phyloP scores from a whole-genome alignment of 2,329 filamentous ascomycete species.

The Byssochlamys sp. region DNA sequence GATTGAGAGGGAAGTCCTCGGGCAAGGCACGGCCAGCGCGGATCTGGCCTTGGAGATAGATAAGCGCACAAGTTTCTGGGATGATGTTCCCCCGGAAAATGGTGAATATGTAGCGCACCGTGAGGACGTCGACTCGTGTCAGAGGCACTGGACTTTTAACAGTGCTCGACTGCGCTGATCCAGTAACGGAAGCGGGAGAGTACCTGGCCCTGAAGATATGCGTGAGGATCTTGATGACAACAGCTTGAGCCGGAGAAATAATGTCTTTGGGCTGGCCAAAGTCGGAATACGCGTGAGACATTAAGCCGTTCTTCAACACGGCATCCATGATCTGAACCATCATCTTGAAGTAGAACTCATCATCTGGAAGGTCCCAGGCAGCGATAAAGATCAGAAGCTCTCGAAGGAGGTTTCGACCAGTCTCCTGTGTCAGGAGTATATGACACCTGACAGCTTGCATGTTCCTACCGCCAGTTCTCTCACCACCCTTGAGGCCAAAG shows the following conservation, averaged over 20 bases:
- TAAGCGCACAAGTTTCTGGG: conserved; percentile 85
- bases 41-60: conserved; percentile 86
- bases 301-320: conserved; percentile 75
- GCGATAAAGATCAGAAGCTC: conserved; percentile 93
- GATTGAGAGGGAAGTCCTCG: conserved; percentile 82
- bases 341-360: conserved; percentile 90
- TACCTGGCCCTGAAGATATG: conserved; percentile 69
- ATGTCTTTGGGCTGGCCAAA: conserved; percentile 90
- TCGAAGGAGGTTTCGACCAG: conserved; percentile 75
- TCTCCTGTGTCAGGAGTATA: conserved; percentile 79
- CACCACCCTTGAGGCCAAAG: conserved; percentile 57
- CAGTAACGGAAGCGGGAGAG: conserved; percentile 37
- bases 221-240: conserved; percentile 80
- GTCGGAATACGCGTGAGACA: conserved; percentile 86
- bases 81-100: conserved; percentile 88
- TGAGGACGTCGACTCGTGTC: conserved; percentile 50
- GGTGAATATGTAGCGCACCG: conserved; percentile 81
- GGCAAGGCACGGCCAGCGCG: conserved; percentile 64
- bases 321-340: conserved; percentile 93
- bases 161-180: conserved; percentile 45
- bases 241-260: conserved; percentile 86
- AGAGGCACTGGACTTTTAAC: conserved; percentile 48
- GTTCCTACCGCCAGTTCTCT: conserved; percentile 55
- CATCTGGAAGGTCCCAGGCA: conserved; percentile 89
- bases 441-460: conserved; percentile 85